A percentile compares a stretch with the other conserved stretches of the same genome.
These are phyloP conservation scores for Hypomyces perniciosus DNA, from an alignment of 2,329 filamentous ascomycete genomes.

Conservation along the genomic window DNA sequence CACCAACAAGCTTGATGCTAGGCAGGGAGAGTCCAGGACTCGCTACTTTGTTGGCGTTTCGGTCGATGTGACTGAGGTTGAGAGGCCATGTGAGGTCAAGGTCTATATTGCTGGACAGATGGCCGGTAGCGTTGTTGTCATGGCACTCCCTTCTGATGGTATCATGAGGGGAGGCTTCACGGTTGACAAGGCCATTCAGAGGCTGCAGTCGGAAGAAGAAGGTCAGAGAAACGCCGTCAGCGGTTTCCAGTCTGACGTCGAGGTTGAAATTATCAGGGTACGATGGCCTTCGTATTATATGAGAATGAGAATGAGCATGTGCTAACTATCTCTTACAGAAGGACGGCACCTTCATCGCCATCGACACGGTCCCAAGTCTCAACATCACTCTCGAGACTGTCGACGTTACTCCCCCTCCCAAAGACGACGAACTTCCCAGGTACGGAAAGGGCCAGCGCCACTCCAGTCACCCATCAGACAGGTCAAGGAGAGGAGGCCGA, in stretches of 20 bases:
- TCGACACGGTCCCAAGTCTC: conserved; percentile 29
- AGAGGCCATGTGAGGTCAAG: conserved; percentile 28
- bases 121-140: conserved; percentile 31
- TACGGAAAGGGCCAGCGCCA: conserved; percentile 16
- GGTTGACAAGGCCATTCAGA: conserved; percentile 59
- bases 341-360: conserved; percentile 26
- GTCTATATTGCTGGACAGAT: conserved; percentile 28
- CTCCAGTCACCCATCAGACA: neutral
- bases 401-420: conserved; percentile 21
- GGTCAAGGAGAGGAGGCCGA: too few relatives aligned
- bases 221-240: conserved; percentile 18
- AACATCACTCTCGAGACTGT: conserved; percentile 31
- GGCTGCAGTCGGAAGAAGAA: conserved; percentile 39
- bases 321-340: conserved; percentile 17
- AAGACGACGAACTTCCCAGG: conserved; percentile 24
- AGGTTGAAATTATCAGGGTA: conserved; percentile 31
- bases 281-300: neutral
- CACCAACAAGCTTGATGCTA: neutral
- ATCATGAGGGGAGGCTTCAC: conserved; percentile 30
- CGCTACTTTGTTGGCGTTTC: conserved; percentile 31
- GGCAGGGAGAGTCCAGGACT: conserved; percentile 15
- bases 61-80: conserved; percentile 30
- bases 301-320: neutral
- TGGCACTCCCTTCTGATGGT: conserved; percentile 30
- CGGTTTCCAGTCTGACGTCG: conserved; percentile 22